phyloP scores from a whole-genome alignment of 2,329 filamentous ascomycete species.

The Penicillium sp. region DNA sequence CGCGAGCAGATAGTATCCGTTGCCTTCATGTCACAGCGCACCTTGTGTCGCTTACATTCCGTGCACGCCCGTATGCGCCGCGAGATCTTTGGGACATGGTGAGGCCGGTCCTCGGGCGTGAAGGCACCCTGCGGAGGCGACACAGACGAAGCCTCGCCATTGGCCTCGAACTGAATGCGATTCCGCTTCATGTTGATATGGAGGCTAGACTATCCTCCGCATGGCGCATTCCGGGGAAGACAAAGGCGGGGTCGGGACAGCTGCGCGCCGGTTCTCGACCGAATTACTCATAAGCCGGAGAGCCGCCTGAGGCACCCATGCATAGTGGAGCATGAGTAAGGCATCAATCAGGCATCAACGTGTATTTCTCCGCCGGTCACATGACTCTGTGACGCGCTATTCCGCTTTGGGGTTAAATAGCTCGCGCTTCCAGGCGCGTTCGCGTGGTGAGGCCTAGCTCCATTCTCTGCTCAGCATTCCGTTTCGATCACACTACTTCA shows the following conservation, averaged over 20 bases:
- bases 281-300: slow-evolving; percentile 7
- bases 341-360: slow-evolving; percentile 4
- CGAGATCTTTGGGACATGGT: slow-evolving; percentile 45
- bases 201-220: slow-evolving; percentile 23
- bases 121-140: slow-evolving; percentile 34
- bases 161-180: slow-evolving; percentile 41
- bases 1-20: slow-evolving; percentile 52
- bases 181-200: slow-evolving; percentile 39
- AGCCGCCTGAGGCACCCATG: slow-evolving; percentile 20
- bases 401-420: slow-evolving; percentile 21
- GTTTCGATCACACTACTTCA: not conserved
- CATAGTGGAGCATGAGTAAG: not conserved
- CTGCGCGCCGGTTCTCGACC: slow-evolving; percentile 18
- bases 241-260: slow-evolving; percentile 20
- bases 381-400: slow-evolving; percentile 13
- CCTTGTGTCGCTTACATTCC: slow-evolving; percentile 57
- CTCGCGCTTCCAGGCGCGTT: slow-evolving; percentile 13
- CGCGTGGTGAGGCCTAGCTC: slow-evolving; percentile 12
- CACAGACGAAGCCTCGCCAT: slow-evolving; percentile 37
- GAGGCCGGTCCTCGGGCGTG: slow-evolving; percentile 33
- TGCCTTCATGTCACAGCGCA: slow-evolving; percentile 56
- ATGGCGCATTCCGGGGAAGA: slow-evolving; percentile 23
- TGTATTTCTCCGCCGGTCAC: slow-evolving; percentile 14
- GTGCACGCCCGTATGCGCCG: slow-evolving; percentile 54
- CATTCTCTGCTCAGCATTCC: not conserved